Base-by-base conservation (phyloP, 768 basidiomycete genomes). In the Hemileccinum rubropunctum region DNA sequence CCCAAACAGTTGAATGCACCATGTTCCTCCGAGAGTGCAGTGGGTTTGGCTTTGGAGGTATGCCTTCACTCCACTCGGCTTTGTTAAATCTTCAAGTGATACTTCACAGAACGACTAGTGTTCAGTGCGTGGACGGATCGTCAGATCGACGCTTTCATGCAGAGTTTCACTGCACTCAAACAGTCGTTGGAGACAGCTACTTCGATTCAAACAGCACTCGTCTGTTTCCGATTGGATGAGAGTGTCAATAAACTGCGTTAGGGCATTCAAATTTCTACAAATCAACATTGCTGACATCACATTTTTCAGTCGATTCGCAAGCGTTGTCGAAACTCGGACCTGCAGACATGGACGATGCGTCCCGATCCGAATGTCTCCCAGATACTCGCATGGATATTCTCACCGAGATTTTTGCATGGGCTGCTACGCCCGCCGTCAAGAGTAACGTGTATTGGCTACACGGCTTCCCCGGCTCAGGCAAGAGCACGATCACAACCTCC, bases 11-110 rank as follows among this genome's bases (percentile, higher is more conserved):
- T 6, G 71, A 73, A 56, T 72, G 71, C 27, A 63, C 53, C 14
- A 58, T 73, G 47, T 72, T 72, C 45, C 54, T 72, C 42, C 70
- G 61, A 7, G 71, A 72, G 46, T 72, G 66, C 37, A 62, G 58
- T 43, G 69, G 69, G 0, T 54, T 63, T 43, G 69, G 71, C 8
- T 72, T 72, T 37, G 58, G 58, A 54, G 51, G 71, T 73, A 52
- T n/a, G 21, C 36, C 7, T 20, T 32, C 8, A 45, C n/a, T 47
- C 14, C 3, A 2, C 7, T 3, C 9, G 4, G 11, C 33, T 17
- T 26, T n/a, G 13, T 47, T 9, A 26, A 43, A 43, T 47, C 52
- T 66, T 23, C n/a, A 59, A 6, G 8, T 13, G 32, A 6, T 2
- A 5, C 6, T 20, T 15, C 41, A 39, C 50, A 68, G 67, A 50